Evolutionary conservation across 345 rosid species (phyloP).

Genomic region (Populus nigra): DNA sequence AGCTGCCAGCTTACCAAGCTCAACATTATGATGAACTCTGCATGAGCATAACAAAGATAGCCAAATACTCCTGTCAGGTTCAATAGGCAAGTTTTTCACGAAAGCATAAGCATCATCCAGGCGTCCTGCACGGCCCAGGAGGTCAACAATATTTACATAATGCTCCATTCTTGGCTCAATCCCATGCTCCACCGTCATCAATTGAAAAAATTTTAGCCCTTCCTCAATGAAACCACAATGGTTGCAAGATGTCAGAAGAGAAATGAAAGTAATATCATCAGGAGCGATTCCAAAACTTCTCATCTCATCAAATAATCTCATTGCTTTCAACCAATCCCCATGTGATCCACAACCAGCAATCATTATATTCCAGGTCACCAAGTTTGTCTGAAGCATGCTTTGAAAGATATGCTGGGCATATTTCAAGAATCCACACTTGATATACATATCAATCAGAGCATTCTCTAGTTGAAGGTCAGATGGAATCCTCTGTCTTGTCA

Average conservation of each 20-base stretch:
- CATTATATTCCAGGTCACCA: conserved; percentile 76
- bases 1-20: conserved; percentile 68
- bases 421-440: conserved; percentile 62
- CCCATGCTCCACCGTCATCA: conserved; percentile 49
- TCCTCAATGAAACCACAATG: conserved; percentile 68
- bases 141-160: conserved; percentile 69
- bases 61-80: conserved; percentile 67
- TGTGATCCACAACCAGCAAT: conserved; percentile 76
- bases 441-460: conserved; percentile 76
- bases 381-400: conserved; percentile 44
- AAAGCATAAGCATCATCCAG: conserved; percentile 61
- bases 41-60: conserved; percentile 64
- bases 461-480: conserved; percentile 59
- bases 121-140: conserved; percentile 66
- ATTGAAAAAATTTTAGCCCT: conserved; percentile 51
- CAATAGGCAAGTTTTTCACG: conserved; percentile 48
- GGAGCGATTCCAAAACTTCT: conserved; percentile 46
- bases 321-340: conserved; percentile 54
- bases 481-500: conserved; percentile 42
- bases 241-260: conserved; percentile 72
- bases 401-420: conserved; percentile 53
- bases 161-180: conserved; percentile 62
- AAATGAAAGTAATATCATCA: conserved; percentile 65
- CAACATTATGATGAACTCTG: conserved; percentile 48
- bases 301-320: conserved; percentile 57